Evolutionary conservation across 2,329 filamentous ascomycete genomes (phyloP).

Genomic region (Dactylellina leptospora): DNA sequence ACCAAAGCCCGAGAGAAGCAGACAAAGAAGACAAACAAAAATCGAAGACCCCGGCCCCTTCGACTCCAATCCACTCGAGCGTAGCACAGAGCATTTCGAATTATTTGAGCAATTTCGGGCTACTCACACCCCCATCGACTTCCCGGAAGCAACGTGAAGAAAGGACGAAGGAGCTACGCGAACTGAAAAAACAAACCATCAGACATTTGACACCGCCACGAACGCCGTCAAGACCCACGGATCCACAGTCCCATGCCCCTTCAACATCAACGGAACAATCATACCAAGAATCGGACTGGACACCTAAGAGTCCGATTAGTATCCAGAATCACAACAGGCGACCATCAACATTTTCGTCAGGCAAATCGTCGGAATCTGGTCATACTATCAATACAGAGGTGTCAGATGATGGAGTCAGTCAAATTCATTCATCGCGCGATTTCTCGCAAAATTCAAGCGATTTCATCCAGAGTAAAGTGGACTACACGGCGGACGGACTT

Average conservation of each 20-base stretch:
- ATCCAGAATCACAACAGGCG: background rate
- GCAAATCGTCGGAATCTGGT: conserved; percentile 4
- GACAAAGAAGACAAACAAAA: conserved; percentile 5
- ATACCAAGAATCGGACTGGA: conserved; percentile 4
- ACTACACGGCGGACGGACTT: background rate
- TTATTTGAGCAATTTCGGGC: conserved; percentile 28
- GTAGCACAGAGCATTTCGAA: conserved; percentile 38
- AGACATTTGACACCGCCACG: conserved; percentile 42
- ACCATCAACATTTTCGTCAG: conserved; percentile 10
- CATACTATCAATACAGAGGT: conserved; percentile 1
- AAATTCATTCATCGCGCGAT: conserved; percentile 1
- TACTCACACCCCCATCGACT: conserved; percentile 40
- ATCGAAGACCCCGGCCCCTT: conserved; percentile 1
- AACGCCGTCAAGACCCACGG: conserved; percentile 19
- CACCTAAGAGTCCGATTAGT: conserved; percentile 10
- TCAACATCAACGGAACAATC: conserved; percentile 6
- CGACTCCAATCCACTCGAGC: conserved; percentile 37
- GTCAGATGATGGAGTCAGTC: conserved; percentile 16
- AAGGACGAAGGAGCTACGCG: conserved; percentile 24
- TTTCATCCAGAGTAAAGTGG: background rate
- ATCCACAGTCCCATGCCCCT: background rate
- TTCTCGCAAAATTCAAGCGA: conserved; percentile 13
- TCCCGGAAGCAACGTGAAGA: conserved; percentile 38
- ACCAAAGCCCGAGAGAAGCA: background rate
- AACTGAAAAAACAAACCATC: conserved; percentile 42